Conservation (phyloP, 352 stramenopile genomes). For the Vaucheria bursata region DNA sequence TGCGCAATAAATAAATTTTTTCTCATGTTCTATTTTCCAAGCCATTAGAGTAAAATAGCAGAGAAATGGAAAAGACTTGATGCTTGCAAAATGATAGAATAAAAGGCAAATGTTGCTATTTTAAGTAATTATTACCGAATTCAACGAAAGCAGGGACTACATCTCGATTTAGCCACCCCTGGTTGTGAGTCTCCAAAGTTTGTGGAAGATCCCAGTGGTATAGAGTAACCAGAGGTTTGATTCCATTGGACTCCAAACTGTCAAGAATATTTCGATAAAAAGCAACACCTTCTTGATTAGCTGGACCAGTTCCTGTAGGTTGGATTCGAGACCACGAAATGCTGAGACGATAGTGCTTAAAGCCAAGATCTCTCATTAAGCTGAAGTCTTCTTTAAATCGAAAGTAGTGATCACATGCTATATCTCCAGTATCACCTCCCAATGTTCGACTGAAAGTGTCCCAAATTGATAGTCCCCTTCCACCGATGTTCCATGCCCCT, state of each 20-base stretch:
- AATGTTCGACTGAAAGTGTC: constrained; percentile 72
- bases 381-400: constrained; percentile 23
- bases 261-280: constrained; percentile 87
- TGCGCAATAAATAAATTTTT: not conserved
- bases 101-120: not conserved
- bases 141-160: constrained; percentile 64
- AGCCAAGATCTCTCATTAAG: too few species aligned
- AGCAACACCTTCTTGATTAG: constrained; percentile 69
- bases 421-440: constrained; percentile 67
- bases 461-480: constrained; percentile 72
- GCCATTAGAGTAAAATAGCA: constrained; percentile 70
- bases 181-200: constrained; percentile 45
- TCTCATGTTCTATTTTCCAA: constrained; percentile 60
- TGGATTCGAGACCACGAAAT: constrained; percentile 82
- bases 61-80: constrained; percentile 73
- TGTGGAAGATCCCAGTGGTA: constrained; percentile 91
- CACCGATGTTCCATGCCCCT: constrained; percentile 67
- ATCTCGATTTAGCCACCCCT: constrained; percentile 52
- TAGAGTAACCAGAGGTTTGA: constrained; percentile 75
- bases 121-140: constrained; percentile 72
- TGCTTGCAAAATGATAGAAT: constrained; percentile 53
- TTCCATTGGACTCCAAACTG: constrained; percentile 59
- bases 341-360: constrained; percentile 85
- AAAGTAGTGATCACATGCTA: constrained; percentile 84
- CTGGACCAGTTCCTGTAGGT: constrained; percentile 55